A percentile compares a stretch with the other conserved stretches of the same genome.
These are phyloP conservation scores for Gryganskiella cystojenkinii DNA, from an alignment of 192 early-diverging fungal species.

Conservation along the genomic window DNA sequence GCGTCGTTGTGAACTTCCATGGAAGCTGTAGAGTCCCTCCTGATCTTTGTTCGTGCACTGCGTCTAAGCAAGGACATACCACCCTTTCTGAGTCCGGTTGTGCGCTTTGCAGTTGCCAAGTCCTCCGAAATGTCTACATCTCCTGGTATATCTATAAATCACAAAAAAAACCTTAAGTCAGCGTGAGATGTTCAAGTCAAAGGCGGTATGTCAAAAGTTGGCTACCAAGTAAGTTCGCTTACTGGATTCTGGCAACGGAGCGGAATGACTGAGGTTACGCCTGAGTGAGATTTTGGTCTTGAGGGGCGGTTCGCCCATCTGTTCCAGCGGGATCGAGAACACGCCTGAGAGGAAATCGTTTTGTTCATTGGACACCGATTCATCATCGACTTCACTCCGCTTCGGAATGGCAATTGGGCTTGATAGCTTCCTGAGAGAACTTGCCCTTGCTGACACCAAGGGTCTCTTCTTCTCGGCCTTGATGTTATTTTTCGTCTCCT, in stretches of 20 bases:
- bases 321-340: slow-evolving; percentile 25
- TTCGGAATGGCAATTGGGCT: no score
- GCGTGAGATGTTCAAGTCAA: no score
- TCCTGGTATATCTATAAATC: slow-evolving; percentile 34
- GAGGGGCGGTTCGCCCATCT: slow-evolving; percentile 46
- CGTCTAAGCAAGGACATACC: slow-evolving; percentile 56
- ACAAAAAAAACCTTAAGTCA: no score
- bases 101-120: slow-evolving; percentile 43
- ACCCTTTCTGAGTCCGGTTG: slow-evolving; percentile 40
- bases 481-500: not conserved
- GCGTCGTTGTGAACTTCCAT: slow-evolving; percentile 17
- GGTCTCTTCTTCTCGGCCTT: not conserved
- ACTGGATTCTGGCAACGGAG: not conserved
- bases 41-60: slow-evolving; percentile 64
- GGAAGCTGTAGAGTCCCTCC: slow-evolving; percentile 57
- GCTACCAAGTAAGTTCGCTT: no score
- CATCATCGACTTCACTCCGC: no score
- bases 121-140: slow-evolving; percentile 39
- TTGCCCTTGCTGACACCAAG: not conserved
- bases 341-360: slow-evolving; percentile 27
- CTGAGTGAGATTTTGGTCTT: slow-evolving; percentile 32
- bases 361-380: not conserved
- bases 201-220: no score
- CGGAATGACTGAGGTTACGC: slow-evolving; percentile 22
- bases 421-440: not conserved